A percentile compares a stretch with the other conserved stretches of the same genome.
Evolutionary conservation across 129 eudicot species (phyloP).

Genomic region (Calendula officinalis): DNA sequence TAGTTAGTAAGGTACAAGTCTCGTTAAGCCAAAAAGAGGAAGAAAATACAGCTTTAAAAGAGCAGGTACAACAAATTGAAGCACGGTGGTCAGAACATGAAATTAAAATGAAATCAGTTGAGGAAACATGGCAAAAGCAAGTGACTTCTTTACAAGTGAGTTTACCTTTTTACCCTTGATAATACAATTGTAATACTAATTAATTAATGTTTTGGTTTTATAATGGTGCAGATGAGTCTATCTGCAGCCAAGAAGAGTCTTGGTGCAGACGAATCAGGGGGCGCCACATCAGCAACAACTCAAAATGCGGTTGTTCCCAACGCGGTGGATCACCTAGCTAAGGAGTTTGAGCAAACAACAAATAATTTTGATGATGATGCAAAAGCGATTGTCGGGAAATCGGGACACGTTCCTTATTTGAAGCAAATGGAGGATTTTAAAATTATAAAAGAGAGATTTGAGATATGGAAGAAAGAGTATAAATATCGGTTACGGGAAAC

Average conservation of each 20-base stretch:
- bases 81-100: constrained; percentile 72
- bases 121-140: constrained; percentile 86
- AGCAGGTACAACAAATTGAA: constrained; percentile 57
- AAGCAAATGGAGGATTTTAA: constrained; percentile 54
- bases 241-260: constrained; percentile 66
- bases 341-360: constrained; percentile 59
- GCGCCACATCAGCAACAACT: constrained; percentile 33
- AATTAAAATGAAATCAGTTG: constrained; percentile 72
- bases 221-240: constrained; percentile 42
- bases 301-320: constrained; percentile 39
- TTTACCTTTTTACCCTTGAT: constrained; percentile 22
- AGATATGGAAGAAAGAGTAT: constrained; percentile 74
- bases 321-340: constrained; percentile 36
- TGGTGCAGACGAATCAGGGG: constrained; percentile 45
- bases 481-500: constrained; percentile 54
- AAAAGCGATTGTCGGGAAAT: constrained; percentile 36
- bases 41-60: constrained; percentile 56
- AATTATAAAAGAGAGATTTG: constrained; percentile 53
- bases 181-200: not conserved
- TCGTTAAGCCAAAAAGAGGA: constrained; percentile 52
- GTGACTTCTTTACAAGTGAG: constrained; percentile 78
- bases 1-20: constrained; percentile 50
- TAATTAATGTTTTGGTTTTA: not conserved
- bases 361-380: constrained; percentile 65
- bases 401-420: constrained; percentile 24